Evolutionary conservation across 805 yeast genomes (phyloP).

Genomic region (Schwanniomyces vanrijiae): DNA sequence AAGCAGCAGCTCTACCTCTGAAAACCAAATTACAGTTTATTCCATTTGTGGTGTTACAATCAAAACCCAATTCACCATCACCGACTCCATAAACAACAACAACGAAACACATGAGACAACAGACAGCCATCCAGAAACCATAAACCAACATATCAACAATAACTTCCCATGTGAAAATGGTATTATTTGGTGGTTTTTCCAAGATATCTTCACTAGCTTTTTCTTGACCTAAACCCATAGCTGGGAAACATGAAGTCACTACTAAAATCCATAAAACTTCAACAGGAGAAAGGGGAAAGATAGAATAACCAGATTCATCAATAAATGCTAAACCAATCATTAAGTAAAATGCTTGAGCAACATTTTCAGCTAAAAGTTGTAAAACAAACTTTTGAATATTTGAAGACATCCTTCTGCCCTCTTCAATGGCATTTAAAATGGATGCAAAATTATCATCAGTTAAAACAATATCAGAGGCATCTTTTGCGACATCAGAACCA

Average conservation of each 20-base stretch:
- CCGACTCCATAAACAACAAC: conserved; percentile 39
- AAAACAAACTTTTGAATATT: conserved; percentile 77
- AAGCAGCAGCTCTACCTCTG: conserved; percentile 73
- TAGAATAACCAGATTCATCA: conserved; percentile 32
- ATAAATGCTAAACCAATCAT: conserved; percentile 42
- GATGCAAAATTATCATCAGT: conserved; percentile 76
- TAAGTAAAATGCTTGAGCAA: conserved; percentile 66
- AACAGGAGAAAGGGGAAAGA: conserved; percentile 54
- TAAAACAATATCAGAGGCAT: conserved; percentile 74
- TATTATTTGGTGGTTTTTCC: conserved; percentile 35
- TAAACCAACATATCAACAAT: conserved; percentile 40
- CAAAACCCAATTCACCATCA: conserved; percentile 36
- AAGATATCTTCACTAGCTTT: conserved; percentile 38
- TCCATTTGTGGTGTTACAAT: conserved; percentile 31
- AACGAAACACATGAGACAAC: conserved; percentile 37
- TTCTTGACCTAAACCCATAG: conserved; percentile 72
- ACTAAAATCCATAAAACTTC: conserved; percentile 80
- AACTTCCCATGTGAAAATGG: conserved; percentile 42
- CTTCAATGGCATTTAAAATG: conserved; percentile 74
- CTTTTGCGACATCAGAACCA: conserved; percentile 85
- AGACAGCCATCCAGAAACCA: conserved; percentile 43
- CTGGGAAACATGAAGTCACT: conserved; percentile 78
- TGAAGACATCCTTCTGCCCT: conserved; percentile 77
- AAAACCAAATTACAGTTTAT: conserved; percentile 59
- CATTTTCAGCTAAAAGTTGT: conserved; percentile 71